Evolutionary conservation across 495 filamentous ascomycete genomes (phyloP), one percentile per base, ranked within the genome.

Genomic region (Xylaria grammica): DNA sequence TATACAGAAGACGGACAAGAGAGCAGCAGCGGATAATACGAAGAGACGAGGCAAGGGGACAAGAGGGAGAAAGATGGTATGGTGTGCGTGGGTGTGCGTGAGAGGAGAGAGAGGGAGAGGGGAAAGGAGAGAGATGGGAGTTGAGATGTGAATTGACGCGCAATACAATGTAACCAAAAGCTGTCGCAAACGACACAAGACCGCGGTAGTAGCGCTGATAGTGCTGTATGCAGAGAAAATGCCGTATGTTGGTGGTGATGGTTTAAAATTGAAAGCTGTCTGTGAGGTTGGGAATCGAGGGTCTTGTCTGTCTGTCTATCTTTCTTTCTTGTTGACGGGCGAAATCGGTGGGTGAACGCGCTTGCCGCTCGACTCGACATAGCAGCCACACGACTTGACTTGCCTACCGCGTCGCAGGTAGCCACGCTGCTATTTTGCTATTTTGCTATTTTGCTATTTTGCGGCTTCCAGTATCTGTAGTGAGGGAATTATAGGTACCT

Each of bases 151-250:
- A 17, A 15, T 42, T 50, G 44, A 56, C 42, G 62, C 62, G 62
- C 62, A 64, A 64, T 64, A 64, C 24, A 63, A 46, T 34, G 27
- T 48, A 64, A 58, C 53, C 61, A 64, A 64, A 64, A 64, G 52
- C 53, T 63, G 52, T 58, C 62, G 53, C 62, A 49, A 51, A 58
- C 52, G 34, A 57, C 62, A 64, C 62, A 51, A 40, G 44, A 64
- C 53, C 29, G 62, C 44, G 62, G 53, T 64, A 64, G 34, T 57
- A 64, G 62, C 62, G 62, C 62, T 64, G 62, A 64, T 64, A 64
- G 62, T 64, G 62, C 62, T 64, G 62, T 40, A 44, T 40, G 62
- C 62, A 58, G 62, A 51, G 45, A 58, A 6, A 64, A 64, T 64
- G 62, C 15, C 52, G 52, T 57, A 64, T 55, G 61, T 49, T 63